phyloP scores from a whole-genome alignment of 257 asterid species.

The Echium plantagineum region DNA sequence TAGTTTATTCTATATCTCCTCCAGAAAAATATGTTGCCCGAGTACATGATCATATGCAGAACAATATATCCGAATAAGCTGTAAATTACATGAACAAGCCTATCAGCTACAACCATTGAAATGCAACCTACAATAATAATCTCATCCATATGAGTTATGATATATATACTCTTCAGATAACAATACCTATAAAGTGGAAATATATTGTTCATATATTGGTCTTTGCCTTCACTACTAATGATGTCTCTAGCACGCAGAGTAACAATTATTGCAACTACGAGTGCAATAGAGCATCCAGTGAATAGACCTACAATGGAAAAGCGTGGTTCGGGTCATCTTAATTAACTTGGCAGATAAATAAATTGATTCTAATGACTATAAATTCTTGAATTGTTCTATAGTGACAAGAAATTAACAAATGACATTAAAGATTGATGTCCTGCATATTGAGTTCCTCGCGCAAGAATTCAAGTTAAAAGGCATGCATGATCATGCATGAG shows the following conservation, averaged over 20 bases:
- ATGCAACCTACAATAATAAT: neutral
- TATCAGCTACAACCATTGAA: neutral
- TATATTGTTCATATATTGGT: slow-evolving; percentile 48
- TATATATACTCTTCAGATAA: neutral
- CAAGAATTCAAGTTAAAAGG: no score
- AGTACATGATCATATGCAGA: slow-evolving; percentile 70
- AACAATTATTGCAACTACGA: slow-evolving; percentile 33
- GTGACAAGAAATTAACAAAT: neutral
- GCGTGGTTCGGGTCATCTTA: neutral
- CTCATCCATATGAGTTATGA: neutral
- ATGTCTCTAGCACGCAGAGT: slow-evolving; percentile 38
- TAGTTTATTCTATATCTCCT: slow-evolving; percentile 61
- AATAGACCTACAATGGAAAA: slow-evolving; percentile 40
- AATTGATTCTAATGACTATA: neutral
- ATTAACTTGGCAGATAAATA: neutral
- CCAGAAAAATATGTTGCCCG: slow-evolving; percentile 56
- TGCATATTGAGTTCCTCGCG: neutral
- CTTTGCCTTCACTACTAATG: slow-evolving; percentile 31
- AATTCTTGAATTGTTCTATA: neutral
- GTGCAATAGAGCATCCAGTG: slow-evolving; percentile 64
- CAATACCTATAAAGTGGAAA: slow-evolving; percentile 76
- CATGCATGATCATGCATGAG: no score
- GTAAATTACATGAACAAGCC: slow-evolving; percentile 10
- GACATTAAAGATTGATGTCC: neutral
- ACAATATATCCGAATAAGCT: slow-evolving; percentile 59